Evolutionary conservation across 2,329 filamentous ascomycete genomes (phyloP).

Genomic region (Calonectria pauciramosa): DNA sequence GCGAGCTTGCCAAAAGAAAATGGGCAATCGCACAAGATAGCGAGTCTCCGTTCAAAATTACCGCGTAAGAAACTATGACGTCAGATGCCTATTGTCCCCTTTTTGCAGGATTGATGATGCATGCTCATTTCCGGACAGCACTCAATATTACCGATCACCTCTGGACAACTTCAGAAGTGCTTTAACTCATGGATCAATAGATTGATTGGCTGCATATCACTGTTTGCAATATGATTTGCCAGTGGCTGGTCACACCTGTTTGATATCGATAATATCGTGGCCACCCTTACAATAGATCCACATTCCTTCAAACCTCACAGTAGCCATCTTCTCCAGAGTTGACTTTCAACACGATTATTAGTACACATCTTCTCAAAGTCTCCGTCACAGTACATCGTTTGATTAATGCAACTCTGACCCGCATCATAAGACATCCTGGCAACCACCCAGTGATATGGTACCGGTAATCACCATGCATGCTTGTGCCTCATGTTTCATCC

Average conservation of each 20-base stretch:
- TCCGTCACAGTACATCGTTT: neutral
- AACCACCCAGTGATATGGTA: neutral
- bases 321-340: neutral
- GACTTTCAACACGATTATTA: neutral
- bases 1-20: neutral
- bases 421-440: neutral
- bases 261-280: neutral
- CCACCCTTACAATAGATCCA: neutral
- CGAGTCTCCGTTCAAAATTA: neutral
- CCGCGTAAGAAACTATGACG: neutral
- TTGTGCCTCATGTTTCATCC: neutral
- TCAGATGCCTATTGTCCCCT: neutral
- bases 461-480: neutral
- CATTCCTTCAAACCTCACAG: neutral
- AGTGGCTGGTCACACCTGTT: neutral
- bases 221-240: neutral
- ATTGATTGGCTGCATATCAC: neutral
- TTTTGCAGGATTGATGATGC: neutral
- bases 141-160: neutral
- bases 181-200: too few relatives aligned
- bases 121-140: neutral
- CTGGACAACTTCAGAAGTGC: neutral
- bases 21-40: too few relatives aligned
- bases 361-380: neutral
- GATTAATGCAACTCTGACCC: neutral